Percentiles rank a stretch among this genome's conserved stretches.
These are phyloP conservation scores for Alternaria conjuncta DNA, from an alignment of 2,329 filamentous ascomycete genomes.

Conservation along the genomic window DNA sequence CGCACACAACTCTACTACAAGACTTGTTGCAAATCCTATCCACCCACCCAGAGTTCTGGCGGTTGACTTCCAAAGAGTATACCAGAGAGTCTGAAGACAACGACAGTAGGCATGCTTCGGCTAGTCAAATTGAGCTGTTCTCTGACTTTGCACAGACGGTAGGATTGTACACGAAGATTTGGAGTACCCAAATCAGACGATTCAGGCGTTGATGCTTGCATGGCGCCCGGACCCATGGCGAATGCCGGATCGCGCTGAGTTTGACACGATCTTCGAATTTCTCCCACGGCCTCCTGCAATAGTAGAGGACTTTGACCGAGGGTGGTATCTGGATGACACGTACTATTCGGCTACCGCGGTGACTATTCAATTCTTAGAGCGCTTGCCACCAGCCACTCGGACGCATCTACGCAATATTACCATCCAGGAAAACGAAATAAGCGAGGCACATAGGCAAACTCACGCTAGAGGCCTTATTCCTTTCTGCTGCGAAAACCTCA, in stretches of 20 bases:
- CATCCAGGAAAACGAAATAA: not conserved
- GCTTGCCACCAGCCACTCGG: not conserved
- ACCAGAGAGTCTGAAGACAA: not conserved
- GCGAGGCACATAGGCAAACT: not conserved
- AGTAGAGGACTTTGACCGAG: not conserved
- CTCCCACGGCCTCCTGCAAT: not conserved
- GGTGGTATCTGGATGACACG: not conserved
- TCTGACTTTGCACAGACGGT: not conserved
- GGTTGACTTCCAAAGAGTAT: not conserved
- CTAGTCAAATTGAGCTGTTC: not conserved
- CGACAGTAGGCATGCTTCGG: not conserved
- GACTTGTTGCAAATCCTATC: not conserved
- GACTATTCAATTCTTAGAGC: not conserved
- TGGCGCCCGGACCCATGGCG: not conserved
- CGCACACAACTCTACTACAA: not conserved
- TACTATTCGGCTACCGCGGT: slow-evolving; percentile 1
- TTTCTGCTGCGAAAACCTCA: not conserved
- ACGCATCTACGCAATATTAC: not conserved
- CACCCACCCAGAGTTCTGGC: not conserved
- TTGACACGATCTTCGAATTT: not conserved
- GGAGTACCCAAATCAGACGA: not conserved
- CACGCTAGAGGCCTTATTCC: not conserved
- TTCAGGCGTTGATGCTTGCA: not conserved
- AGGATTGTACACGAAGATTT: not conserved
- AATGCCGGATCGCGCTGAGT: not conserved